Evolutionary conservation across 2,329 filamentous ascomycete genomes (phyloP).

Genomic region (Colletotrichum orchidophilum): DNA sequence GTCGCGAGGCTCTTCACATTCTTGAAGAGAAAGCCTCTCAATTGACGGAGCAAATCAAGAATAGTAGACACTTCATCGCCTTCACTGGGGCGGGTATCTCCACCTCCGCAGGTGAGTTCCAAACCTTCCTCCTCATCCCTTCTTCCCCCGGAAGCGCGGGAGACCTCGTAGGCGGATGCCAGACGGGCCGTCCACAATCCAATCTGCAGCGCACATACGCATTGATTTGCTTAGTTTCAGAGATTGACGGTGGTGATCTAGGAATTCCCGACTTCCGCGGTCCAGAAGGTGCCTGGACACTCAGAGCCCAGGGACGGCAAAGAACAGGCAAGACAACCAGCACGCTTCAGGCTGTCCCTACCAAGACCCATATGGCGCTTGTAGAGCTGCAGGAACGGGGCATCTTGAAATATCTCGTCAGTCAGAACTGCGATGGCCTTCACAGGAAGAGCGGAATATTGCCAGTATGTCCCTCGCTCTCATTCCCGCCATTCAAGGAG

Average conservation of each 20-base stretch:
- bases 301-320: constrained; percentile 51
- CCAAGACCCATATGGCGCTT: constrained; percentile 56
- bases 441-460: constrained; percentile 56
- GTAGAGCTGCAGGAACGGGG: constrained; percentile 53
- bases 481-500: background rate
- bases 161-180: too few relatives aligned
- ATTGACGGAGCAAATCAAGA: constrained; percentile 48
- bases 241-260: constrained; percentile 23
- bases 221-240: too few relatives aligned
- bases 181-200: too few relatives aligned
- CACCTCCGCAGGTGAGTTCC: constrained; percentile 51
- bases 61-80: constrained; percentile 55
- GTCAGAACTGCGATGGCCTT: constrained; percentile 56
- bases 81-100: constrained; percentile 59
- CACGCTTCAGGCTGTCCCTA: constrained; percentile 55
- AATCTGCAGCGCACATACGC: too few relatives aligned
- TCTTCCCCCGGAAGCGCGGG: too few relatives aligned
- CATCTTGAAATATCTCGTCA: constrained; percentile 53
- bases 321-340: constrained; percentile 43
- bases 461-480: constrained; percentile 42
- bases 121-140: too few relatives aligned
- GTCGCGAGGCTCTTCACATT: background rate
- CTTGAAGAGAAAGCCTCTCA: constrained; percentile 46
- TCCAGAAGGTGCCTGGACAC: constrained; percentile 56
- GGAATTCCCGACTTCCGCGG: constrained; percentile 60